Percentiles rank a stretch among this genome's conserved stretches.
These are phyloP conservation scores for Brasenia schreberi DNA, from an alignment of 164 flowering plant species.

Conservation along the genomic window DNA sequence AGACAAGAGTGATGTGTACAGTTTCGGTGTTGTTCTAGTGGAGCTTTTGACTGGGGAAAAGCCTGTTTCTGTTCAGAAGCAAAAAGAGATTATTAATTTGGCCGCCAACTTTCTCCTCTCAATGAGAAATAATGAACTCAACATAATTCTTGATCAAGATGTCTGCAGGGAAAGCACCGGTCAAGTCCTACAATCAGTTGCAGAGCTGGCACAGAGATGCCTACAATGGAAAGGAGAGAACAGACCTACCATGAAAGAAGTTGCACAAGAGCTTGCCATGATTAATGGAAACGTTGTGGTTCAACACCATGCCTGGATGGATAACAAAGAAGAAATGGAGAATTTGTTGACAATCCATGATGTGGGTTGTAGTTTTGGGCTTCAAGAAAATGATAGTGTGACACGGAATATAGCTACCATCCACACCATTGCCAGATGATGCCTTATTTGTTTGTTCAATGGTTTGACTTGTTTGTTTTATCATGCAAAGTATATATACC, in stretches of 20 bases:
- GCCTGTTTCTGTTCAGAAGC: slow-evolving; percentile 8
- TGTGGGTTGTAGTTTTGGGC: no score
- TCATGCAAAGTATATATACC: no score
- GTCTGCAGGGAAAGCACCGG: slow-evolving; percentile 5
- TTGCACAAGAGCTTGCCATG: slow-evolving; percentile 7
- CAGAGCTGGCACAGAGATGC: slow-evolving; percentile 6
- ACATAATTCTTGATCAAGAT: slow-evolving; percentile 3
- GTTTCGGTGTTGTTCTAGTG: neutral
- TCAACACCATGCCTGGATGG: neutral
- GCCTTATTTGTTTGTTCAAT: no score
- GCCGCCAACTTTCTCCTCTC: slow-evolving; percentile 16
- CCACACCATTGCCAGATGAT: no score
- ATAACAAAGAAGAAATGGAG: slow-evolving; percentile 7
- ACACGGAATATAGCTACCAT: no score
- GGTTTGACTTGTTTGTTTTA: no score
- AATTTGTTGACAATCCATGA: neutral
- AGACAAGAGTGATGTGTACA: no score
- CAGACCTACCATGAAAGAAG: slow-evolving; percentile 12
- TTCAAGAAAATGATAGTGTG: no score
- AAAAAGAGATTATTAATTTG: slow-evolving; percentile 7
- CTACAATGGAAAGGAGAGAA: slow-evolving; percentile 6
- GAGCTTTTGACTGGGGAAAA: slow-evolving; percentile 25
- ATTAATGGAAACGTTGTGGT: slow-evolving; percentile 1
- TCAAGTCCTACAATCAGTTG: slow-evolving; percentile 3
- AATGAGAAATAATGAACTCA: slow-evolving; percentile 6